Evolutionary conservation across 176 grass and related monocot genomes (phyloP).

Genomic region (Oryza officinalis): DNA sequence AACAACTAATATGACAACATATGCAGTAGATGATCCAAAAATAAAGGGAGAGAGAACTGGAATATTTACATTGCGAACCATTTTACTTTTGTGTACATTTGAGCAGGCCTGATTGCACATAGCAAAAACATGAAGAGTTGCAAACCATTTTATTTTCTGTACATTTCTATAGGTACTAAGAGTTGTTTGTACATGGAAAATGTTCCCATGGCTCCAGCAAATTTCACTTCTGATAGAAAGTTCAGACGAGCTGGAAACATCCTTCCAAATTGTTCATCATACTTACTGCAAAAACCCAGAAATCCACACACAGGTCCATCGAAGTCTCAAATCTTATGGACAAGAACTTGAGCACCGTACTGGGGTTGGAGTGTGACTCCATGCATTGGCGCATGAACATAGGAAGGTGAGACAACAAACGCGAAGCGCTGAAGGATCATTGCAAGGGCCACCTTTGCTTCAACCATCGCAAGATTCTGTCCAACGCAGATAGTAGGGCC

Average conservation of each 20-base stretch:
- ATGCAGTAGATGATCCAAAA: not conserved
- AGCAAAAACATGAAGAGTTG: not conserved
- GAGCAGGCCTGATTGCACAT: not conserved
- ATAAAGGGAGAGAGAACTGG: no score
- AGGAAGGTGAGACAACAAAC: constrained; percentile 65
- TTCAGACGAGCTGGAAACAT: not conserved
- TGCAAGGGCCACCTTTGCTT: constrained; percentile 67
- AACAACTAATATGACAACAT: not conserved
- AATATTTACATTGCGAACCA: not conserved
- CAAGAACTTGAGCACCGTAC: constrained; percentile 72
- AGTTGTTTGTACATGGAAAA: not conserved
- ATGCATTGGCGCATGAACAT: constrained; percentile 73
- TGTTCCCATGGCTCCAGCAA: not conserved
- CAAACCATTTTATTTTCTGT: not conserved
- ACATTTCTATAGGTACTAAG: not conserved
- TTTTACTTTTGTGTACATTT: not conserved
- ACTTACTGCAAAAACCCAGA: not conserved
- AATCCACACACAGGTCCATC: not conserved
- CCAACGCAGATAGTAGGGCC: constrained; percentile 70
- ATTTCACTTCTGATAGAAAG: not conserved
- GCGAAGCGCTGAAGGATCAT: constrained; percentile 60
- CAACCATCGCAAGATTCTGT: constrained; percentile 72
- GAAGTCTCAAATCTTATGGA: constrained; percentile 55
- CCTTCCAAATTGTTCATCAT: not conserved
- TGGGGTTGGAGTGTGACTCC: constrained; percentile 70